phyloP scores from a whole-genome alignment of 2,329 filamentous ascomycete species.

The Beauveria medogensis region DNA sequence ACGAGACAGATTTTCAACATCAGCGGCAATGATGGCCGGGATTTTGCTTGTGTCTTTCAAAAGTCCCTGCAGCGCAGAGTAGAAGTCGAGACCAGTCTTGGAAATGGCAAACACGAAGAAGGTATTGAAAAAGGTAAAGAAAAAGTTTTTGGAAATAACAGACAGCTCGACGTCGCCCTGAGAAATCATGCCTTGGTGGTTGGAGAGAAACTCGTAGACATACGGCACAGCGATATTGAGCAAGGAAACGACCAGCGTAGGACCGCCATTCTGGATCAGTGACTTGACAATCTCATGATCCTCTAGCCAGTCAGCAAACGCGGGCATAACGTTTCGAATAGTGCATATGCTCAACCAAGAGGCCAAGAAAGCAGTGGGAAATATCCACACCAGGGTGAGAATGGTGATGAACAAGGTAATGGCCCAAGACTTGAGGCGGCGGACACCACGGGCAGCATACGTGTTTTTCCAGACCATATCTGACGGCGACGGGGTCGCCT shows the following conservation, averaged over 20 bases:
- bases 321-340: constrained; percentile 64
- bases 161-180: constrained; percentile 91
- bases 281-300: constrained; percentile 63
- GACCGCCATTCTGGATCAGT: constrained; percentile 78
- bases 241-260: constrained; percentile 76
- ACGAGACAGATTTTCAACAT: constrained; percentile 63
- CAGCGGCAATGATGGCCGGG: constrained; percentile 64
- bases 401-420: constrained; percentile 78
- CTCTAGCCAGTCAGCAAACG: constrained; percentile 58
- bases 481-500: constrained; percentile 76
- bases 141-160: constrained; percentile 96
- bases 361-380: constrained; percentile 71
- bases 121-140: constrained; percentile 98
- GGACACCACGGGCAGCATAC: constrained; percentile 65
- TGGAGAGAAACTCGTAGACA: constrained; percentile 87
- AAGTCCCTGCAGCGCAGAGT: constrained; percentile 61
- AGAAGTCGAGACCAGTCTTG: constrained; percentile 71
- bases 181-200: constrained; percentile 89
- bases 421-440: constrained; percentile 71
- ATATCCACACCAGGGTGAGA: constrained; percentile 81
- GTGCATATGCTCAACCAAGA: constrained; percentile 73
- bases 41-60: constrained; percentile 74
- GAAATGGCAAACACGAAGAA: constrained; percentile 92
- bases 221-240: constrained; percentile 88
- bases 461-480: constrained; percentile 97